Evolutionary conservation across 1,139 yeast species (phyloP).

Genomic region (Nakaseomyces kungkrabaensis): DNA sequence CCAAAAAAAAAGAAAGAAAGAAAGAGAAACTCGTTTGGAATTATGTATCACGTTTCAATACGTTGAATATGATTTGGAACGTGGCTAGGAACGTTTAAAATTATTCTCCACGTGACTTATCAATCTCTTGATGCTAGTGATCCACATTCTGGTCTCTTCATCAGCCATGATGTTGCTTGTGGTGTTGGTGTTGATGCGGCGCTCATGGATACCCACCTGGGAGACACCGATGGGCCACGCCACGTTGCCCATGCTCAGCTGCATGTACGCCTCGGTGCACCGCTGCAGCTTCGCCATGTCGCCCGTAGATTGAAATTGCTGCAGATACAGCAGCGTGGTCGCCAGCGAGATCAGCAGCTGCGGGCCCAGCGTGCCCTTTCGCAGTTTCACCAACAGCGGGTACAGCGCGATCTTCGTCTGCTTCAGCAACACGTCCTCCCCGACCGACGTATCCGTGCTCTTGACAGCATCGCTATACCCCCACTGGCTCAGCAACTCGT

Average conservation of each 20-base stretch:
- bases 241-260: conserved; percentile 74
- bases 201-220: conserved; percentile 69
- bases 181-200: conserved; percentile 22
- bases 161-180: conserved; percentile 54
- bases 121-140: conserved; percentile 60
- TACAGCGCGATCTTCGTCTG: conserved; percentile 57
- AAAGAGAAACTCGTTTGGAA: no score
- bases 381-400: conserved; percentile 49
- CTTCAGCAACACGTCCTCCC: conserved; percentile 13
- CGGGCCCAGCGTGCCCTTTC: conserved; percentile 37
- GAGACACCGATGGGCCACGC: conserved; percentile 91
- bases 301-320: conserved; percentile 37
- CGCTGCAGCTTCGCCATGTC: conserved; percentile 13
- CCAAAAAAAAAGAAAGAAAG: no score
- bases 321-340: conserved; percentile 52
- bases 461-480: background rate
- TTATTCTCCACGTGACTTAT: conserved; percentile 34
- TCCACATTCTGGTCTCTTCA: conserved; percentile 69
- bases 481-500: conserved; percentile 41
- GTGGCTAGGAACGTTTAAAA: background rate
- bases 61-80: background rate
- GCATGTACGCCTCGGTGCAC: conserved; percentile 65
- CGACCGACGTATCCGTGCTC: no score
- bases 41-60: background rate
- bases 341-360: conserved; percentile 48